Evolutionary conservation across 768 basidiomycete genomes (phyloP), one percentile per base, ranked within the genome.

Genomic region (Suillus spraguei): DNA sequence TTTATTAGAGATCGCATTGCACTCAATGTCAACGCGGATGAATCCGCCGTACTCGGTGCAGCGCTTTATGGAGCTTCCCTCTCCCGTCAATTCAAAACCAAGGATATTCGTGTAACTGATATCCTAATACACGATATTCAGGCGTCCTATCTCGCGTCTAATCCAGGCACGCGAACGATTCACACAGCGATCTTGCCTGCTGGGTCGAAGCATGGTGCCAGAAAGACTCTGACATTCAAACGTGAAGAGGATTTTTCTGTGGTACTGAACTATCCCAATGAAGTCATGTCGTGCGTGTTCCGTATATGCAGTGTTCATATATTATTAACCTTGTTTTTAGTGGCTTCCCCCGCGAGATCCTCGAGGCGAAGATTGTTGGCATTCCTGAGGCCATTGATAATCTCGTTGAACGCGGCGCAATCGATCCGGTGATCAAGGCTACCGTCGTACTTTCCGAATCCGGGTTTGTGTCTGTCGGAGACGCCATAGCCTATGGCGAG

Each of bases 11-110:
- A 89, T 60, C 94, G 92, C 76, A 90, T 99, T 63, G 94, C 97
- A 6, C 82, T 90, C 71, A 99, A 98, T 68, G 93, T 99, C 65
- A 99, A 99, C 73, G 90, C 97, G 0, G 97, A 99, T 72, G 97
- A 99, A 78, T 93, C 95, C 0, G 92, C 91, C 32, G 97, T 98
- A 22, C 85, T 99, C 50, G 95, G 91, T 49, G 95, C 97, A 28
- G 97, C 92, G 1, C 87, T 97, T 56, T 88, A 97, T 65, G 97
- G 96, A 17, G 97, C 97, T 4, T 83, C 87, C 28, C 83, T 96
- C 33, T 94, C 91, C 67, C 83, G 90, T 46, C 93, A 93, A 70
- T 99, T 97, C 84, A 91, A 92, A 79, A 97, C 97, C 56, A 99
- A 99, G 79, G 88, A 91, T 68, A 91, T 98, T 74, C 91, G 93